A percentile compares a stretch with the other conserved stretches of the same genome.
phyloP scores from a whole-genome alignment of 805 yeast genomes.

The Ogataea nitratoaversa region DNA sequence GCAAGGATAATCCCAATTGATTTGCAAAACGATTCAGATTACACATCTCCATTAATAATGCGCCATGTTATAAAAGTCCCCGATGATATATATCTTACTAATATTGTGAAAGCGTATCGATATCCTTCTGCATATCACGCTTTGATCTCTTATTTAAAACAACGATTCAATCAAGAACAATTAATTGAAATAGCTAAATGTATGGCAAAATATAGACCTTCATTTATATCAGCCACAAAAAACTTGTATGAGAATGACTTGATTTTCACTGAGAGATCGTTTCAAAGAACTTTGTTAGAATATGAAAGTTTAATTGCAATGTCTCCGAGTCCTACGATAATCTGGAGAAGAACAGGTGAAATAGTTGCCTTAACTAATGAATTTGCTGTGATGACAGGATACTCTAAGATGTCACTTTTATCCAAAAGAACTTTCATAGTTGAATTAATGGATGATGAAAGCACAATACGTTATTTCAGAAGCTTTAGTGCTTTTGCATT shows the following conservation, averaged over 20 bases:
- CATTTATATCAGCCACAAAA: conserved; percentile 73
- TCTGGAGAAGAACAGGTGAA: conserved; percentile 86
- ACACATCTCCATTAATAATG: conserved; percentile 53
- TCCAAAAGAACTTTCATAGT: conserved; percentile 64
- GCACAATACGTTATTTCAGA: conserved; percentile 67
- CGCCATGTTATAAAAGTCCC: conserved; percentile 52
- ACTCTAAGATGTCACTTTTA: conserved; percentile 52
- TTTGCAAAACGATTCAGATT: conserved; percentile 37
- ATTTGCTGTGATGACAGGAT: conserved; percentile 65
- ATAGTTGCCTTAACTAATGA: conserved; percentile 76
- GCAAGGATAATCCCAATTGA: conserved; percentile 39
- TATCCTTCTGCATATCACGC: conserved; percentile 63
- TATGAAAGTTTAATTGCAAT: conserved; percentile 50
- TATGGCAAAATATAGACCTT: conserved; percentile 66
- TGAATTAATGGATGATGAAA: conserved; percentile 78
- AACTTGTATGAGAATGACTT: conserved; percentile 68
- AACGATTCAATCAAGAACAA: conserved; percentile 41
- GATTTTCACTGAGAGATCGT: conserved; percentile 54
- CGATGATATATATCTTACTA: conserved; percentile 44
- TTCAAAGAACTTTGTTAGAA: conserved; percentile 55
- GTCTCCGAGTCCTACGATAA: conserved; percentile 74
- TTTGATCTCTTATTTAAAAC: conserved; percentile 49
- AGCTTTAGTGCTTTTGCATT: conserved; percentile 70
- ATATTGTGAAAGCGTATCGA: conserved; percentile 45
- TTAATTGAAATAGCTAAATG: conserved; percentile 45